These are phyloP conservation scores for Ustilago crameri DNA, from an alignment of 1,284 basidiomycete species.

Conservation along the genomic window DNA sequence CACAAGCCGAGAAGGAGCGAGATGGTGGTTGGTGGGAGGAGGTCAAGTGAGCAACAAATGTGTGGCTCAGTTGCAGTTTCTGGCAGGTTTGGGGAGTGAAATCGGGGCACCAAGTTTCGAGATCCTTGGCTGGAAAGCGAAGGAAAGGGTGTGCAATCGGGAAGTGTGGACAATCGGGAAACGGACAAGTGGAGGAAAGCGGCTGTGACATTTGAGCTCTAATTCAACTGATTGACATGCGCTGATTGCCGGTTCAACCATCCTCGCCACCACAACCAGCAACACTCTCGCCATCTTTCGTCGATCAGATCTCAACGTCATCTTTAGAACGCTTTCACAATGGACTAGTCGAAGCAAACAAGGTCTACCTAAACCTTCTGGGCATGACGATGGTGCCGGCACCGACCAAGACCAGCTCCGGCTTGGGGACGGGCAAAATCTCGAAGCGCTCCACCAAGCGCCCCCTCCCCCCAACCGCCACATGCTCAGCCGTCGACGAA, in stretches of 20 bases:
- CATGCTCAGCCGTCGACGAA: constrained; percentile 8
- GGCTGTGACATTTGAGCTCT: constrained; percentile 4
- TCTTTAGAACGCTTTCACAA: background rate
- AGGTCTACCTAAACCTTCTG: background rate
- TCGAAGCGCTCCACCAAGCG: constrained; percentile 11
- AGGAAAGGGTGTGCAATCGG: background rate
- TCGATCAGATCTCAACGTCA: background rate
- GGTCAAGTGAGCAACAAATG: background rate
- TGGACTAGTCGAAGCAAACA: background rate
- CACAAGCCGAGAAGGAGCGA: background rate
- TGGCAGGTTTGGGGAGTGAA: too few species aligned
- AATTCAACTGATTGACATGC: background rate
- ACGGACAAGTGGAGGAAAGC: constrained; percentile 18
- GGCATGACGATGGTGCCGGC: constrained; percentile 29
- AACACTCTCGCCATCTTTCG: background rate
- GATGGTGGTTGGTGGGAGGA: constrained; percentile 7
- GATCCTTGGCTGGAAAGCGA: background rate
- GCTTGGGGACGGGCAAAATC: constrained; percentile 15
- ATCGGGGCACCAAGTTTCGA: too few species aligned
- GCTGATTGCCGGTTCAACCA: background rate
- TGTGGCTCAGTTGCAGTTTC: constrained; percentile 7
- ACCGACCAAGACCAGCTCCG: constrained; percentile 23
- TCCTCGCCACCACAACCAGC: constrained; percentile 5
- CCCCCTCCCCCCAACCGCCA: constrained; percentile 2
- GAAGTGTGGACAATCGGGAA: constrained; percentile 3